phyloP scores from a whole-genome alignment of 176 grass and related monocot species.

The Thalia dealbata region DNA sequence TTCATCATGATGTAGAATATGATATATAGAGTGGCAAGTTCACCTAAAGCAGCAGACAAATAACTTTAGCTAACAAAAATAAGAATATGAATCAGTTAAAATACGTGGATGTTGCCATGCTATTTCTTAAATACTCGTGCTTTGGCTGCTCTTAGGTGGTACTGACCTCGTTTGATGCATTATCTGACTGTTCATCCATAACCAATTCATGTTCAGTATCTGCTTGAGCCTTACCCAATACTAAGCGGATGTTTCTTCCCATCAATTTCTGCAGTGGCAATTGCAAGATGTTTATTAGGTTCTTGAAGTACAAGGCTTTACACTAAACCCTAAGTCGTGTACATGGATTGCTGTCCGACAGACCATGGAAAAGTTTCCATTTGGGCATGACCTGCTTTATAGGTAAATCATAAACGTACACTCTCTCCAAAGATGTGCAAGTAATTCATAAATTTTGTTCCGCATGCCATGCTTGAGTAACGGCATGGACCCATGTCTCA shows the following conservation, averaged over 20 bases:
- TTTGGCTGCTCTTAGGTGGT: not conserved
- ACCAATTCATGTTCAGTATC: constrained; percentile 14
- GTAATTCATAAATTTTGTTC: no score
- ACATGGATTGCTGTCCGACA: not conserved
- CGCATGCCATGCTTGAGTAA: not conserved
- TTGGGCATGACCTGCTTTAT: not conserved
- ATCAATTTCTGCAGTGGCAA: constrained; percentile 39
- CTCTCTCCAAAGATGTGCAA: not conserved
- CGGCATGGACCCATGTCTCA: not conserved
- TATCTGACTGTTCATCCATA: not conserved
- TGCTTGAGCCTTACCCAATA: constrained; percentile 27
- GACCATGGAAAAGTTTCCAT: not conserved
- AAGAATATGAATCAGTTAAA: not conserved
- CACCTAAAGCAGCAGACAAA: no score
- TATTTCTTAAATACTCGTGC: not conserved
- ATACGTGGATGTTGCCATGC: not conserved
- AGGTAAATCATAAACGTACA: not conserved
- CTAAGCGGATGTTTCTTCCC: constrained; percentile 39
- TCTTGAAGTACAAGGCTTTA: not conserved
- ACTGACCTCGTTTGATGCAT: not conserved
- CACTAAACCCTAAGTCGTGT: not conserved
- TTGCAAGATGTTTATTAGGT: constrained; percentile 9
- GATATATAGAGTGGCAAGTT: no score
- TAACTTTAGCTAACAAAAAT: not conserved
- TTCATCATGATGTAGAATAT: no score